phyloP scores from a whole-genome alignment of 2,329 filamentous ascomycete species.

The Penicillium griseofulvum region DNA sequence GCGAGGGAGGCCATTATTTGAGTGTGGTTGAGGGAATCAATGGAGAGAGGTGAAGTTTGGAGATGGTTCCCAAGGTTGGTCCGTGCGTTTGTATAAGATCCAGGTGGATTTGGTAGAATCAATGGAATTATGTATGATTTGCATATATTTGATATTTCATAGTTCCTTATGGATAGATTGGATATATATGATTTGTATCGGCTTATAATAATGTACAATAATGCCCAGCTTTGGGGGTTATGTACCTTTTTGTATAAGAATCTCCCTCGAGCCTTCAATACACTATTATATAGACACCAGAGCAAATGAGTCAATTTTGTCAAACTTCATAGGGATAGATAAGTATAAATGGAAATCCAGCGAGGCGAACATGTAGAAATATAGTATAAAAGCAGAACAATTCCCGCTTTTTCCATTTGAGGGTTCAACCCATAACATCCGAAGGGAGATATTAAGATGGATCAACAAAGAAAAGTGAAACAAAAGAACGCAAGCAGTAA shows the following conservation, averaged over 20 bases:
- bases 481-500: background rate
- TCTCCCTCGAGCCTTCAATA: no score
- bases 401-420: background rate
- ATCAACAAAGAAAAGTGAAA: no score
- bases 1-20: constrained; percentile 14
- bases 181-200: background rate
- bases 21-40: background rate
- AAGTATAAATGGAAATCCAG: no score
- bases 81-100: constrained; percentile 3
- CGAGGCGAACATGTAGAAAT: no score
- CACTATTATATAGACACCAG: no score
- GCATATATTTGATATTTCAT: background rate
- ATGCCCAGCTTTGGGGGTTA: background rate
- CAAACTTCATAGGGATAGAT: no score
- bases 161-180: background rate
- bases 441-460: no score
- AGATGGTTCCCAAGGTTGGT: constrained; percentile 5
- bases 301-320: no score
- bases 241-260: background rate
- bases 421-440: no score
- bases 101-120: background rate
- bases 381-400: background rate
- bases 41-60: background rate
- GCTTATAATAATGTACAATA: background rate
- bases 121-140: background rate